Conservation (phyloP, 148 eudicot genomes). For the Rhododendron simsii region DNA sequence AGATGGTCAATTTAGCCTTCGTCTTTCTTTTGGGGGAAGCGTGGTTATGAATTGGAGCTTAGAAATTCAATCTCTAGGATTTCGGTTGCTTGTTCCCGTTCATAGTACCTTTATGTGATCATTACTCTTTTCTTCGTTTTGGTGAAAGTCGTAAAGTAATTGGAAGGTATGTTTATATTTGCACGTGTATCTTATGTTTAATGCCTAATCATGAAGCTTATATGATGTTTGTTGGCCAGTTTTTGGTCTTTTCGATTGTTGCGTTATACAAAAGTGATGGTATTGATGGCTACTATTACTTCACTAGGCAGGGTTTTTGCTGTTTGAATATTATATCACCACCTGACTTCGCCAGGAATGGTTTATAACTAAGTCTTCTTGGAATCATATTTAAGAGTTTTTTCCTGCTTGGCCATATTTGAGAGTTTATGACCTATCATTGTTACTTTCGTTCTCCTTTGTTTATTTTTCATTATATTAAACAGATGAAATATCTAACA, state of each 20-base stretch:
- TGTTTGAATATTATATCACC: neutral
- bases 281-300: neutral
- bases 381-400: neutral
- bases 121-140: neutral
- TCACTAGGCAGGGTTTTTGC: neutral
- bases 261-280: neutral
- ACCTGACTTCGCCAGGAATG: neutral
- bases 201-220: neutral
- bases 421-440: neutral
- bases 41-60: neutral
- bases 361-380: neutral
- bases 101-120: neutral
- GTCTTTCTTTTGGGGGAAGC: neutral
- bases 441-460: neutral
- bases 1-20: neutral
- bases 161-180: neutral
- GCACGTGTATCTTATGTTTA: neutral
- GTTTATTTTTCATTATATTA: neutral
- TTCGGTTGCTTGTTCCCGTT: neutral
- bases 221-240: neutral
- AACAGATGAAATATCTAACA: constrained; percentile 1
- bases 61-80: neutral
- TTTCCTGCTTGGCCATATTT: neutral
- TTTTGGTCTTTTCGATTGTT: neutral
- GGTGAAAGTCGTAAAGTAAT: neutral